Conservation (phyloP, 1,284 basidiomycete species). For the Microbotryum intermedium region DNA sequence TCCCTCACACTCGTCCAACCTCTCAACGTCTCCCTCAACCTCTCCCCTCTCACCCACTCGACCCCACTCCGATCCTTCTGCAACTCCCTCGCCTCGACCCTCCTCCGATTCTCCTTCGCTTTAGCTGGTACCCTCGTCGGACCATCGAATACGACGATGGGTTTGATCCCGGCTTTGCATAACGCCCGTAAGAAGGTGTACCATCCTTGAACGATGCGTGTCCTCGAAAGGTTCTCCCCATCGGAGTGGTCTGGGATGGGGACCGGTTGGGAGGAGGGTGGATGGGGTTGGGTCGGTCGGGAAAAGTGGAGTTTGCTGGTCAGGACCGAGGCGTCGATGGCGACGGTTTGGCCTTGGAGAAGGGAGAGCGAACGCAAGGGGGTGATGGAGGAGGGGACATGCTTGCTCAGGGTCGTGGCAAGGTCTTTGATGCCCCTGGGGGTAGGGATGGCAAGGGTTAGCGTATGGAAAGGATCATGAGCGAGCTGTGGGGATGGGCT, state of each 20-base stretch:
- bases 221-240: neutral
- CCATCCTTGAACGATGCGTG: conserved; percentile 11
- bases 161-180: conserved; percentile 3
- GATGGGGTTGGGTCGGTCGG: neutral
- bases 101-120: conserved; percentile 4
- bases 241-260: neutral
- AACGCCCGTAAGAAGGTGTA: conserved; percentile 17
- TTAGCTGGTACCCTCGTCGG: conserved; percentile 14
- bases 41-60: conserved; percentile 1
- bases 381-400: conserved; percentile 6
- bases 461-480: too few species aligned
- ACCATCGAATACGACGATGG: conserved; percentile 28
- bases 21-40: conserved; percentile 4
- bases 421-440: conserved; percentile 24
- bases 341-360: conserved; percentile 3
- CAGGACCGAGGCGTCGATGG: conserved; percentile 25
- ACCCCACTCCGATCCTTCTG: conserved; percentile 7
- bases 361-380: conserved; percentile 7
- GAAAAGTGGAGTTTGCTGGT: conserved; percentile 21
- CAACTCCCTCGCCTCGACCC: conserved; percentile 2
- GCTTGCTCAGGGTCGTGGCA: neutral
- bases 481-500: too few species aligned
- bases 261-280: neutral
- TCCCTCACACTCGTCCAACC: neutral
- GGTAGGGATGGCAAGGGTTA: too few species aligned